Percentiles rank a stretch among this genome's conserved stretches.
Evolutionary conservation across 75 land plant species (phyloP).

Genomic region (Azolla pinnata): DNA sequence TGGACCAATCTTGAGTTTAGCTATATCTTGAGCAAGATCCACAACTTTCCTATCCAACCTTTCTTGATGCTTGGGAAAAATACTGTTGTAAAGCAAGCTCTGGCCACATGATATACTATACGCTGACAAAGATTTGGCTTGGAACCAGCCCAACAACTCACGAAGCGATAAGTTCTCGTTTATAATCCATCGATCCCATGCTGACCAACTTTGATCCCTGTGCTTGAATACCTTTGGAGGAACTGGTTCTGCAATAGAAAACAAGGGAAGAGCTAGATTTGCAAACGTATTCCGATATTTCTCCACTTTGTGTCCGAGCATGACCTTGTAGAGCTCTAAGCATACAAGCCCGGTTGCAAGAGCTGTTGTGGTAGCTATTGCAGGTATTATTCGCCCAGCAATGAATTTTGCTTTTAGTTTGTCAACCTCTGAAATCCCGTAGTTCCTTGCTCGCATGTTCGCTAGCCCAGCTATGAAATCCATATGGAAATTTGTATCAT

Average conservation of each 20-base stretch:
- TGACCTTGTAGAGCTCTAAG: slow-evolving; percentile 79
- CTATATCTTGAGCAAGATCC: slow-evolving; percentile 62
- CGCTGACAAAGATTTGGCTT: slow-evolving; percentile 54
- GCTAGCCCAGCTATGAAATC: slow-evolving; percentile 80
- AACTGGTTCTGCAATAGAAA: slow-evolving; percentile 89
- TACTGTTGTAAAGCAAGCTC: slow-evolving; percentile 70
- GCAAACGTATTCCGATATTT: slow-evolving; percentile 79
- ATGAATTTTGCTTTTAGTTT: slow-evolving; percentile 90
- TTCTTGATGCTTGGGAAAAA: slow-evolving; percentile 70
- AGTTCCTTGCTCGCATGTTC: slow-evolving; percentile 90
- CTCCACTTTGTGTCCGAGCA: slow-evolving; percentile 48
- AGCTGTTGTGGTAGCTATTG: slow-evolving; percentile 88
- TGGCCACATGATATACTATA: slow-evolving; percentile 83
- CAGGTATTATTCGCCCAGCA: slow-evolving; percentile 85
- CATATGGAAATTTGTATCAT: slow-evolving; percentile 82
- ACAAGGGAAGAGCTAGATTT: slow-evolving; percentile 74
- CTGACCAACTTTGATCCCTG: slow-evolving; percentile 64
- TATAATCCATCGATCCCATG: slow-evolving; percentile 84
- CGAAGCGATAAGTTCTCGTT: slow-evolving; percentile 52
- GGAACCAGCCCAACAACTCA: slow-evolving; percentile 63
- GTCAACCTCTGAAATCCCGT: slow-evolving; percentile 83
- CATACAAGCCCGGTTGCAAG: slow-evolving; percentile 91
- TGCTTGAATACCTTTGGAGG: slow-evolving; percentile 71
- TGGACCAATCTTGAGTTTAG: slow-evolving; percentile 54
- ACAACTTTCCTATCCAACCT: slow-evolving; percentile 54